Evolutionary conservation across 1,284 basidiomycete genomes (phyloP).

Genomic region (Leccinum pachyderme): DNA sequence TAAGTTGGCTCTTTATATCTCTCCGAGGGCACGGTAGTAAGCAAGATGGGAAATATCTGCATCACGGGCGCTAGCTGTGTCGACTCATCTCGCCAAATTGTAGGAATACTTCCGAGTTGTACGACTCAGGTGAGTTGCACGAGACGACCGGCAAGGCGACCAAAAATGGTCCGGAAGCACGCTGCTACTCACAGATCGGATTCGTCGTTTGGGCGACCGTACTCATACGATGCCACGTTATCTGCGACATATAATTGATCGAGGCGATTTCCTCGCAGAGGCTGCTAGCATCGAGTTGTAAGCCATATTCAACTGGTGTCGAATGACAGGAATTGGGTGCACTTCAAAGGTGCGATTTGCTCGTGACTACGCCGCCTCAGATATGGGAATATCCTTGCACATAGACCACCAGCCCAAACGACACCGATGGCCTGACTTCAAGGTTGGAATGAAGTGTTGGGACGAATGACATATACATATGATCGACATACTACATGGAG

Average conservation of each 20-base stretch:
- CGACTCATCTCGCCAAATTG: slow-evolving; percentile 29
- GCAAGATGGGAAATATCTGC: slow-evolving; percentile 53
- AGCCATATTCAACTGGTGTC: background rate
- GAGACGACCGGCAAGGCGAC: slow-evolving; percentile 53
- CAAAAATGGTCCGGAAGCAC: no score
- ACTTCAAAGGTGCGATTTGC: background rate
- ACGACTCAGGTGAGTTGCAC: slow-evolving; percentile 55
- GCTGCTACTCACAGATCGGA: no score
- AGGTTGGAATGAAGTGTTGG: background rate
- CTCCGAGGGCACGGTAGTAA: slow-evolving; percentile 41
- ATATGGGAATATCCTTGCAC: background rate
- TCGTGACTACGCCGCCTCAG: background rate
- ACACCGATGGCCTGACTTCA: background rate
- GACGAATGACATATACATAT: slow-evolving; percentile 8
- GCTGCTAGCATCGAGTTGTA: no score
- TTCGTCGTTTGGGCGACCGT: no score
- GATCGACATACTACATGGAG: slow-evolving; percentile 10
- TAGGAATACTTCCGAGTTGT: slow-evolving; percentile 44
- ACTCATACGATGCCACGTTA: no score
- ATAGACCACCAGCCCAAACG: background rate
- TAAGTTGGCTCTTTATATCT: no score
- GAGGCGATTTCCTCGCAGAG: no score
- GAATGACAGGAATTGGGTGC: background rate
- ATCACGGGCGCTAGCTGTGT: no score
- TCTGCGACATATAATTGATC: no score